A percentile compares a stretch with the other conserved stretches of the same genome.
Evolutionary conservation across 352 stramenopile species (phyloP).

Genomic region (Globisporangium cylindrosporum): DNA sequence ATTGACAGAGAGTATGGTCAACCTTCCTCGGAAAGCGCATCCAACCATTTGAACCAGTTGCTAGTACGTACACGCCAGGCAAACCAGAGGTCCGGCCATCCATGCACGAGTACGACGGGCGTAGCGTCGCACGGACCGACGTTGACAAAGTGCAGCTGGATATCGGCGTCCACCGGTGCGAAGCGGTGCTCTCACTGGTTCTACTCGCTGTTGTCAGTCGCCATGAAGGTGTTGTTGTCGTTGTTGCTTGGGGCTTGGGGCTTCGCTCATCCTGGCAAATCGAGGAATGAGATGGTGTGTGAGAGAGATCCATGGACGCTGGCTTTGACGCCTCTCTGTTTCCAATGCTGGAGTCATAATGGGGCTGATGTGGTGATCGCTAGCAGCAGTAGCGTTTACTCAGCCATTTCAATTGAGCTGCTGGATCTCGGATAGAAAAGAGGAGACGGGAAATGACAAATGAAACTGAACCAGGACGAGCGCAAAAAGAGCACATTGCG

Average conservation of each 20-base stretch:
- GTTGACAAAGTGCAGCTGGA: conserved; percentile 32
- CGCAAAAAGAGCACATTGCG: too few relatives aligned
- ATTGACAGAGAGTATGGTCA: conserved; percentile 20
- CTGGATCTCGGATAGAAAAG: neutral
- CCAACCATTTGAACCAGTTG: conserved; percentile 14
- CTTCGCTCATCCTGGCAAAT: neutral
- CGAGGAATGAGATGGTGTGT: neutral
- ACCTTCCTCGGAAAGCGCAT: conserved; percentile 11
- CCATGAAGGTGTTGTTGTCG: neutral
- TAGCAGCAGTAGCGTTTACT: neutral
- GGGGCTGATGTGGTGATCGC: neutral
- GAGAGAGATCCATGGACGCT: neutral
- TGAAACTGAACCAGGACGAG: neutral
- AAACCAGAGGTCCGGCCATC: conserved; percentile 60
- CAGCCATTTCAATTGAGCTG: neutral
- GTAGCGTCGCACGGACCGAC: conserved; percentile 37
- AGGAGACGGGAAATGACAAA: neutral
- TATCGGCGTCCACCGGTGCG: conserved; percentile 9
- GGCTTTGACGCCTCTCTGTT: neutral
- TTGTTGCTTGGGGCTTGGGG: neutral
- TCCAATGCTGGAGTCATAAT: neutral
- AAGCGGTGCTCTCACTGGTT: conserved; percentile 14
- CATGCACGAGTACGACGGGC: conserved; percentile 55
- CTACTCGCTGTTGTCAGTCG: conserved; percentile 2
- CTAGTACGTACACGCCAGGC: conserved; percentile 41